A percentile compares a stretch with the other conserved stretches of the same genome.
Conservation (phyloP, 192 early-diverging fungal species). For the Coemansia nantahalensis region DNA sequence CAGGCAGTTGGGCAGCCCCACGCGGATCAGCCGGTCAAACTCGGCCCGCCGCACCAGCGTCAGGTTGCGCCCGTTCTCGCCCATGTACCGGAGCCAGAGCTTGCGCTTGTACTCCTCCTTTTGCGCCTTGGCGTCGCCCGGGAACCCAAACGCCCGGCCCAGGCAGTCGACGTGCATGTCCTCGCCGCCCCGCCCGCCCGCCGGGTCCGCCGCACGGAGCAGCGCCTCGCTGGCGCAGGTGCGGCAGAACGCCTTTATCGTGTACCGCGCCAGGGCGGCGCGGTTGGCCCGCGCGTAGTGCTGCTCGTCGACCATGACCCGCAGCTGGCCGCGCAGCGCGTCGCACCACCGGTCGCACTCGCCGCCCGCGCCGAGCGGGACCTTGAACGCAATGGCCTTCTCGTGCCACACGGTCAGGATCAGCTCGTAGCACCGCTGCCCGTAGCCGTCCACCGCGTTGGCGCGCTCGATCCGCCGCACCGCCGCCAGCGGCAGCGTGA, state of each 20-base stretch:
- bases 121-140: slow-evolving; percentile 26
- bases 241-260: slow-evolving; percentile 43
- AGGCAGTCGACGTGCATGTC: slow-evolving; percentile 28
- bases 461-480: slow-evolving; percentile 89
- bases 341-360: slow-evolving; percentile 81
- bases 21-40: slow-evolving; percentile 85
- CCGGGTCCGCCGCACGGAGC: no score
- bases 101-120: slow-evolving; percentile 39
- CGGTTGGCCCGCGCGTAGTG: slow-evolving; percentile 57
- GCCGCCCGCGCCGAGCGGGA: slow-evolving; percentile 63
- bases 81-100: slow-evolving; percentile 49
- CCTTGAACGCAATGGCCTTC: slow-evolving; percentile 80
- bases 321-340: slow-evolving; percentile 67
- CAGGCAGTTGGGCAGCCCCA: slow-evolving; percentile 83
- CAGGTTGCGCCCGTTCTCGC: slow-evolving; percentile 83
- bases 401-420: slow-evolving; percentile 90
- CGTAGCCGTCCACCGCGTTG: slow-evolving; percentile 56
- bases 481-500: slow-evolving; percentile 85
- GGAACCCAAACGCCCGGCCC: slow-evolving; percentile 50
- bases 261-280: slow-evolving; percentile 37
- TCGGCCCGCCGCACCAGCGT: slow-evolving; percentile 76
- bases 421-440: slow-evolving; percentile 58
- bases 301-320: slow-evolving; percentile 76
- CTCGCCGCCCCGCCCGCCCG: no score
- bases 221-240: slow-evolving; percentile 76